phyloP scores from a whole-genome alignment of 352 stramenopile genomes.

The Pythium plurisporium region DNA sequence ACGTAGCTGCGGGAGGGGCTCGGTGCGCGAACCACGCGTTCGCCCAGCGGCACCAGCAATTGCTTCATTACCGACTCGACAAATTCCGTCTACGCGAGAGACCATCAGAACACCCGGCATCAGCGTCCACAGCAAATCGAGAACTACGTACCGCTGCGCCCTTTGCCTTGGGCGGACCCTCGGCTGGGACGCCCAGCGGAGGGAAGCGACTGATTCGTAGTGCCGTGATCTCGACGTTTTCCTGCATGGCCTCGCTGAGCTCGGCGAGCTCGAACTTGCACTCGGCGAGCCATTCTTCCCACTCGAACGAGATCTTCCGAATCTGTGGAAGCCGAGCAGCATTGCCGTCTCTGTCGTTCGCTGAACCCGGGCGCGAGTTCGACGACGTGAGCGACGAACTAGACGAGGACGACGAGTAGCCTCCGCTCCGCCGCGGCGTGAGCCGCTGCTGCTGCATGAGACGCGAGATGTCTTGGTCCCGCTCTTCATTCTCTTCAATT shows the following conservation, averaged over 20 bases:
- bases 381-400: conserved; percentile 24
- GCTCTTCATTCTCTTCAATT: conserved; percentile 45
- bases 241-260: conserved; percentile 50
- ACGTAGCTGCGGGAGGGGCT: conserved; percentile 40
- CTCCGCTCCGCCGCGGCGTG: not conserved
- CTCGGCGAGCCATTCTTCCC: conserved; percentile 40
- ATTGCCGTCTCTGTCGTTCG: not conserved
- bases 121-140: not conserved
- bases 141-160: conserved; percentile 6
- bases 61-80: conserved; percentile 47
- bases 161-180: not conserved
- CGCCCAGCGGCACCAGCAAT: conserved; percentile 40
- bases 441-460: conserved; percentile 1
- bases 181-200: conserved; percentile 14
- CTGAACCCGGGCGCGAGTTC: not conserved
- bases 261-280: conserved; percentile 48
- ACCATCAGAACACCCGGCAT: too few species aligned
- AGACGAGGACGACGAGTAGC: conserved; percentile 1
- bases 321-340: conserved; percentile 34
- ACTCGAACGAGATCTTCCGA: conserved; percentile 48
- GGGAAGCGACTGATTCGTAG: conserved; percentile 28
- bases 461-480: conserved; percentile 24
- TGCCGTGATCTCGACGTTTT: conserved; percentile 40
- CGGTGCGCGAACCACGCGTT: conserved; percentile 35
- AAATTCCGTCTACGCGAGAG: conserved; percentile 37